These are phyloP conservation scores for Corymbia maculata DNA, from an alignment of 345 rosid species.

Conservation along the genomic window DNA sequence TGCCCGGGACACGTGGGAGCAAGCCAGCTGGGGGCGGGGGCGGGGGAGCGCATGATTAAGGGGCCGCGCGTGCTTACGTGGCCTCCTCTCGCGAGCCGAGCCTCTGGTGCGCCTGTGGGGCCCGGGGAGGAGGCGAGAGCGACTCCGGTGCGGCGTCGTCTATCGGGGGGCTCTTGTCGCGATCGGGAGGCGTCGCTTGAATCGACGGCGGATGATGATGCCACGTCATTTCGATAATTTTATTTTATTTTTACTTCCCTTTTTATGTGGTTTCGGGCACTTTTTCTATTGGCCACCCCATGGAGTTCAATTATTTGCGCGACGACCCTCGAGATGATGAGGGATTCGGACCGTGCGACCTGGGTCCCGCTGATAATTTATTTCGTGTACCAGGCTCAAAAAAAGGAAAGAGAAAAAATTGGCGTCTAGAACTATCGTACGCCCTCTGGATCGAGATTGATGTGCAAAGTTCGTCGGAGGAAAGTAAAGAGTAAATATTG, in stretches of 20 bases:
- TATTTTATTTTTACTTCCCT: background rate
- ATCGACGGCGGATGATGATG: background rate
- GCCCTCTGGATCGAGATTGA: background rate
- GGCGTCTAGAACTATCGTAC: fast-evolving
- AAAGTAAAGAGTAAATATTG: background rate
- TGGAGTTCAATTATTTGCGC: background rate
- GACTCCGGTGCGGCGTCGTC: background rate
- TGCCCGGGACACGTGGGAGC: background rate
- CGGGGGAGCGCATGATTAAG: background rate
- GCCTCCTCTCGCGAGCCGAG: background rate
- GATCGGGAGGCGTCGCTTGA: background rate
- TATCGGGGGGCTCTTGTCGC: background rate
- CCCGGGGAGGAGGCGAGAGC: background rate
- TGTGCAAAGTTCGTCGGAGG: background rate
- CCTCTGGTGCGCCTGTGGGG: background rate
- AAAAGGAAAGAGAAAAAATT: background rate
- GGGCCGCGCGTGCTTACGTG: background rate
- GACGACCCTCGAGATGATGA: background rate
- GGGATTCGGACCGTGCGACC: background rate
- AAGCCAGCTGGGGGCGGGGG: background rate
- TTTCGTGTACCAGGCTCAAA: background rate
- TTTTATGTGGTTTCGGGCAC: background rate
- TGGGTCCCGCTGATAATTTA: background rate
- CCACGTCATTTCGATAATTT: background rate
- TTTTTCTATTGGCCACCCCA: background rate